Base-by-base conservation (phyloP, 345 rosid genomes). In the Lenwebbia sp. region DNA sequence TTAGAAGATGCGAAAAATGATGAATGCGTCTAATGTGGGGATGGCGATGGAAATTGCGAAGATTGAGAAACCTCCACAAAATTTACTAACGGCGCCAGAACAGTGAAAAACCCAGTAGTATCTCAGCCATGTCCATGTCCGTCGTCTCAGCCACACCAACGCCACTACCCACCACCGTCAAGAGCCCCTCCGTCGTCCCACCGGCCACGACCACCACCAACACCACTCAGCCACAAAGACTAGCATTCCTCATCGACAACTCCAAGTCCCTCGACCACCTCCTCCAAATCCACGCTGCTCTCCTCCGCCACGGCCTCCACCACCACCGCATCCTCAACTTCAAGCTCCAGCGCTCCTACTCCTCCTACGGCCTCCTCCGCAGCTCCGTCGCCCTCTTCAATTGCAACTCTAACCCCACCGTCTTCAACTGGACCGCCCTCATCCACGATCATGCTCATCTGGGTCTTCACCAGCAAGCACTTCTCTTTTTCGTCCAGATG, bases 301-400 rank as follows among this genome's bases (percentile, higher is more conserved):
- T 95, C 87, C 93, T 92, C 86, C 96, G 93, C 84, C 95, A 92
- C 88, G 88, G 88, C 82, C 90, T 96, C 88, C 90, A 88, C 88
- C 84, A 82, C 50, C 88, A 92, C 89, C 95, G 89, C 51, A 86
- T 92, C 85, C 88, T 95, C 82, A 94, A 89, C 86, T 94, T 96
- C 90, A 94, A 94, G 91, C 99, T 96, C 83, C 98, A 92, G 76
- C 96, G 98, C 57, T 92, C 98, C 51, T 96, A 95, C 91, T 93
- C 98, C 86, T 93, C 94, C 30, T 88, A 87, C 74, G 91, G 93
- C 83, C 88, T 87, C 86, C 91, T 93, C 54, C 89, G 86, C 88
- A 87, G 86, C 87, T 92, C 95, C 13, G 83, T 95, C 78, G 17
- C 89, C 52, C 90, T 96, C 33, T 94, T 96, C 88, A 84, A 93